Base-by-base conservation (phyloP, 495 filamentous ascomycete genomes). In the Lophiotrema nucula region DNA sequence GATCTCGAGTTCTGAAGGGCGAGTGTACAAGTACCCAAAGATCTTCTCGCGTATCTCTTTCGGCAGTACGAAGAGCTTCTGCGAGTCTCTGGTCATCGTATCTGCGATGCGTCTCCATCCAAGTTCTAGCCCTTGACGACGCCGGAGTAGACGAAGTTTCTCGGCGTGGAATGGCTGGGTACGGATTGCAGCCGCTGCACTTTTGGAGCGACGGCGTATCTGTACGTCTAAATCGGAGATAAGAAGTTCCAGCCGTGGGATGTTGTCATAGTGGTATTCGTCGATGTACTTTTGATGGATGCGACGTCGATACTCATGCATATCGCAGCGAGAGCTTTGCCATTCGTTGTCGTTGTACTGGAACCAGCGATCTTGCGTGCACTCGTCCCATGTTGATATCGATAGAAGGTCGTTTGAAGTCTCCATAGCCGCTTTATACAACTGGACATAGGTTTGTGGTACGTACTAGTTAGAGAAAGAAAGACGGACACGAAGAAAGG, bases 21-120 rank as follows among this genome's bases (percentile, higher is more conserved):
- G 19, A 3, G 56, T 53, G 24, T 59, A 59, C 16, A 59, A 25
- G 22, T 46, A 52, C 21, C 39, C 22, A 39, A 52, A 59, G 3
- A 52, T 33, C 24, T 27, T 2, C 15, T 59, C 56, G 16, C 56
- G 43, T 13, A 59, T 16, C 26, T 53, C 47, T 8, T 38, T 21
- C 16, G 56, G 47, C 15, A 59, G 47, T 18, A 5, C 19, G 25
- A 48, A 49, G 2, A 57, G 45, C 43, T 24, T 49, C 16, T 24
- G 2, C 3, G 47, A 52, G n/a, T 59, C 23, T 11, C 23, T 15
- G 2, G 39, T 13, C 4, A 45, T 12, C 2, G 25, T 23, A 3
- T 13, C 24, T 2, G 50, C 33, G 22, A 58, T 58, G 5, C 33
- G 18, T 11, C 11, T 18, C 52, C 43, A 51, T 44, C 51, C 58